phyloP scores from a whole-genome alignment of 2,329 filamentous ascomycete species.

The Pyrenochaeta sp. region DNA sequence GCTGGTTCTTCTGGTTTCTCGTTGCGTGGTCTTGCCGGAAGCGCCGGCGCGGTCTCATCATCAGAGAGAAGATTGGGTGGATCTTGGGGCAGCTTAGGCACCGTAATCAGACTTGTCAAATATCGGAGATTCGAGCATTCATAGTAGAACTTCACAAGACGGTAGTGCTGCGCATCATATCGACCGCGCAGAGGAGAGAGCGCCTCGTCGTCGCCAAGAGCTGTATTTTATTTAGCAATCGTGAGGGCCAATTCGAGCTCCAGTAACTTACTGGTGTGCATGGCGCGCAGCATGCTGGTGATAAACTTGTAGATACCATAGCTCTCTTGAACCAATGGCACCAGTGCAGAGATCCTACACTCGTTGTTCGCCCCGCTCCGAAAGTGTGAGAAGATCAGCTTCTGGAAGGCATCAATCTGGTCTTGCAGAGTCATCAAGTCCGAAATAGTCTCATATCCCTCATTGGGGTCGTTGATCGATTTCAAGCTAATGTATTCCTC shows the following conservation, averaged over 20 bases:
- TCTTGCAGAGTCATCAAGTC: conserved; percentile 97
- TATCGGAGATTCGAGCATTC: conserved; percentile 98
- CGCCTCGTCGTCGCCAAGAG: conserved; percentile 92
- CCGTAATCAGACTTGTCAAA: conserved; percentile 92
- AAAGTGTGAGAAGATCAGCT: conserved; percentile 97
- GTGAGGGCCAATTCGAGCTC: not conserved
- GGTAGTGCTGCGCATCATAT: conserved; percentile 96
- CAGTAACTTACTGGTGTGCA: conserved; percentile 82
- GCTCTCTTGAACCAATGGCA: conserved; percentile 94
- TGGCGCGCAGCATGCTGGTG: conserved; percentile 97
- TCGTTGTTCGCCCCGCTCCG: conserved; percentile 92
- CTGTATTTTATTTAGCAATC: conserved; percentile 52
- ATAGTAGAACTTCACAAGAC: conserved; percentile 97
- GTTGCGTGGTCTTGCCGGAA: conserved; percentile 77
- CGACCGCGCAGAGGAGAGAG: conserved; percentile 85
- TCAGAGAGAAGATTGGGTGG: conserved; percentile 88
- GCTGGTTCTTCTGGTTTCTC: conserved; percentile 72
- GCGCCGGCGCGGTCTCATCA: conserved; percentile 78
- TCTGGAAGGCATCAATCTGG: conserved; percentile 98
- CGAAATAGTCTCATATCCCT: conserved; percentile 94
- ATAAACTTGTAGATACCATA: conserved; percentile 99
- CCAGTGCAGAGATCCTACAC: conserved; percentile 91
- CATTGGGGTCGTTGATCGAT: conserved; percentile 97
- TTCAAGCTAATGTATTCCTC: conserved; percentile 99
- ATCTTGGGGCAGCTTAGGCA: conserved; percentile 94